Conservation (phyloP, 2,329 filamentous ascomycete genomes). For the Aspergillus sergii region DNA sequence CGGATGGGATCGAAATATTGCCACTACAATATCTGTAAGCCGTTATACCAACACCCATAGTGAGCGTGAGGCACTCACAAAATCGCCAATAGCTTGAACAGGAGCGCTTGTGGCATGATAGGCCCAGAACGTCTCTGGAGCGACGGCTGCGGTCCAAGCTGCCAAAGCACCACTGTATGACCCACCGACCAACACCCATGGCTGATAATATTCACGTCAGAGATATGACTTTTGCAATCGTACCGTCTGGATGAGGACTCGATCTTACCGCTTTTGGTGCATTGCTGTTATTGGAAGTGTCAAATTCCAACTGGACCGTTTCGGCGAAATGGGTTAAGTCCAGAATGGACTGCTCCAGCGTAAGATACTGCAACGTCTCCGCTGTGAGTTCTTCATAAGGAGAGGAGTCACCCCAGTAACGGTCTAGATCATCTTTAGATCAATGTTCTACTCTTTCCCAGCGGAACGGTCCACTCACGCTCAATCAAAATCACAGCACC, state of each 20-base stretch:
- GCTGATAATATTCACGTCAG: conserved; percentile 46
- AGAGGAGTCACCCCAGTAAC: conserved; percentile 61
- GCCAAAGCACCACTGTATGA: conserved; percentile 60
- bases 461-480: conserved; percentile 39
- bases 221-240: not conserved
- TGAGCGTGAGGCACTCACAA: conserved; percentile 29
- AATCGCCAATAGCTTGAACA: conserved; percentile 59
- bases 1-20: conserved; percentile 61
- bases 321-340: conserved; percentile 60
- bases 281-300: not conserved
- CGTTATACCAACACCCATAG: not conserved
- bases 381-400: conserved; percentile 56
- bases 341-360: conserved; percentile 55
- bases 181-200: conserved; percentile 60
- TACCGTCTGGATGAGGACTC: not conserved
- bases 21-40: conserved; percentile 43
- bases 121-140: conserved; percentile 62
- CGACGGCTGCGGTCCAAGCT: conserved; percentile 57
- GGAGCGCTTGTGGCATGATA: conserved; percentile 61
- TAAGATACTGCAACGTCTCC: conserved; percentile 58
- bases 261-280: not conserved
- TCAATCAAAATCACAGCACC: conserved; percentile 60
- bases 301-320: conserved; percentile 53
- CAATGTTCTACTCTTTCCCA: not conserved
- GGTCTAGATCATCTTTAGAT: conserved; percentile 40